Evolutionary conservation across 2,329 filamentous ascomycete genomes (phyloP).

Genomic region (Phoma sp.): DNA sequence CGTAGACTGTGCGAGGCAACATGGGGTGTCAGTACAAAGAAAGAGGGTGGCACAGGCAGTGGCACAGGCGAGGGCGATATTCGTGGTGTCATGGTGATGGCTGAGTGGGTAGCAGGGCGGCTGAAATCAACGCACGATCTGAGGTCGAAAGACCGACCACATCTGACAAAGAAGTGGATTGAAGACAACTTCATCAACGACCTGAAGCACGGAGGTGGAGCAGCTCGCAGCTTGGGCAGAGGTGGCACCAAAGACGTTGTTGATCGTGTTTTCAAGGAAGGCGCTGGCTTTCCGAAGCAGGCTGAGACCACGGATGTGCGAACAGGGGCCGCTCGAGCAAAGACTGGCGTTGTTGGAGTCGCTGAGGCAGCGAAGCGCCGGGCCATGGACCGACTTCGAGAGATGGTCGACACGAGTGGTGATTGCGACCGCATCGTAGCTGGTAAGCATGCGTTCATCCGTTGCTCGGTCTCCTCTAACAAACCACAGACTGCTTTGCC

Average conservation of each 20-base stretch:
- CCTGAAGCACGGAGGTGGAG: conserved; percentile 72
- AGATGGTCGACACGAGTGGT: conserved; percentile 80
- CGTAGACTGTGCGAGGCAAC: conserved; percentile 82
- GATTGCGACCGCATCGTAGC: conserved; percentile 80
- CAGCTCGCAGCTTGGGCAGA: conserved; percentile 72
- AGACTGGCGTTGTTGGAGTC: conserved; percentile 63
- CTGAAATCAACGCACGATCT: conserved; percentile 57
- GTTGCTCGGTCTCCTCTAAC: conserved; percentile 14
- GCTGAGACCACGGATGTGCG: conserved; percentile 55
- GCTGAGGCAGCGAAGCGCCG: conserved; percentile 75
- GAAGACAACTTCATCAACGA: conserved; percentile 74
- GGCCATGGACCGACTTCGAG: conserved; percentile 72
- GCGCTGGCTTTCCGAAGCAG: conserved; percentile 75
- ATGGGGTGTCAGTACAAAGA: conserved; percentile 78
- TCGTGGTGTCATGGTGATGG: conserved; percentile 82
- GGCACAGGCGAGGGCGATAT: conserved; percentile 76
- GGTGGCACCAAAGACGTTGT: conserved; percentile 78
- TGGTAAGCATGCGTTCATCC: conserved; percentile 38
- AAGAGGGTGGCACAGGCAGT: conserved; percentile 65
- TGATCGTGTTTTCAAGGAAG: conserved; percentile 77
- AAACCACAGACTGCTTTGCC: conserved; percentile 72
- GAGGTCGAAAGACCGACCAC: conserved; percentile 48
- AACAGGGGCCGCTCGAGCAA: conserved; percentile 62
- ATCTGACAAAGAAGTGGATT: conserved; percentile 77
- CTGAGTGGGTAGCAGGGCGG: conserved; percentile 82